Base-by-base conservation (phyloP, 2,329 filamentous ascomycete species). In the Onygenales sp. region DNA sequence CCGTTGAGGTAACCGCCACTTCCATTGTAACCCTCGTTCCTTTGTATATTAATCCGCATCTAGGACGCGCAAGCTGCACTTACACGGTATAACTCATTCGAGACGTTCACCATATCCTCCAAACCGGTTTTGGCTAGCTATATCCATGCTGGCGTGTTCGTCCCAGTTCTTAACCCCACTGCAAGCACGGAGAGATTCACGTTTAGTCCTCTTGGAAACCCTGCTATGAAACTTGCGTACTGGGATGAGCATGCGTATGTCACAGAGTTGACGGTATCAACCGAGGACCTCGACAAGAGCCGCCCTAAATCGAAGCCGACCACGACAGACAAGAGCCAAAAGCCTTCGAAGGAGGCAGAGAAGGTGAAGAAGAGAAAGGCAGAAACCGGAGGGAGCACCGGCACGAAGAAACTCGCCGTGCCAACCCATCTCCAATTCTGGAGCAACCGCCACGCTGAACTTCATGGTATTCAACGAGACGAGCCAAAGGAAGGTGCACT, bases 111-210 rank as follows among this genome's bases (percentile, higher is more conserved):
- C 2, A 88, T 93, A 57, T 84, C 84, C 0, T 88, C 85, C 2
- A 85, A 83, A 59, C 80, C 83, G 0, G 85, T 89, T 13, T 77
- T 80, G 9, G 77, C 89, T 27, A 85, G 81, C 43, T 89, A 86
- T 60, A 90, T 91, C 41, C 88, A 93, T 59, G 82, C 87, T n/a
- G 88, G 88, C 5, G 87, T 93, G 2, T 93, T 94, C 63, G 81
- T 91, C 10, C 87, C 86, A 0, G 84, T 87, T 43, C 76, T 86
- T 48, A 79, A 84, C 50, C 76, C 78, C 7, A 75, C 76, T 5
- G 73, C 78, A 0, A 78, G 78, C 14, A 79, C 76, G n/a, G 77
- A 81, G 11, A 75, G 72, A 45, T 83, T 84, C 64, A 86, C 84
- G 0, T 91, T 92, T 63, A 77, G 78, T 35, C 85, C 86, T 1